Evolutionary conservation across 352 stramenopile species (phyloP), one percentile per base, ranked within the genome.

Genomic region (Thraustotheca clavata): DNA sequence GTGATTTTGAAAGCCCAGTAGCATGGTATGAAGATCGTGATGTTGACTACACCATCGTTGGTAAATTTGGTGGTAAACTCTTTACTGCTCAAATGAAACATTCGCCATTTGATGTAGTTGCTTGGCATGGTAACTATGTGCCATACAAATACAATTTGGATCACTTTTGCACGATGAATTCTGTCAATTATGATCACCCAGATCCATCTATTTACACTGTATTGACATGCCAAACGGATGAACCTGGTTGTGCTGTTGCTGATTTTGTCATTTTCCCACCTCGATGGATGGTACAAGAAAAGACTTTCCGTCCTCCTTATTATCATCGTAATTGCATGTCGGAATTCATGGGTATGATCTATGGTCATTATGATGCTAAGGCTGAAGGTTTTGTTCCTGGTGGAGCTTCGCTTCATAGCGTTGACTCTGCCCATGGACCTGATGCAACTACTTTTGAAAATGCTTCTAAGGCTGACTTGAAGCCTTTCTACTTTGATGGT

Each of bases 191-290:
- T 62, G 95, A 99, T 79, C 96, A 99, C 76, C 85, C 91, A 46
- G 96, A 99, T 76, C 96, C 96, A 24, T 97, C 85, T 14, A 98
- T 99, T 68, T 98, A 98, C 69, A 98, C 94, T 16, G 95, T 98
- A 8, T 75, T 99, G n/a, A 98, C 96, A 22, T 96, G 84, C 49
- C 91, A 92, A 69, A 95, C 83, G 0, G 84, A 96, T 60, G 90
- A 98, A 62, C 68, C 89, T 2, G 96, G 96, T 18, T 97, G 93
- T 34, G 94, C 96, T 31, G 78, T 98, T 46, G 91, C 87, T 6
- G 96, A 99, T 72, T 98, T 99, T 78, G 95, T 98, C 9, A 97
- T 99, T 66, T 99, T 99, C 69, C 94, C 95, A 22, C 94, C 93
- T 11, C 84, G 95, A 22, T 97, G 95, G 81, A 98, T 98, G 93